A percentile compares a stretch with the other conserved stretches of the same genome.
Conservation (phyloP, 345 rosid species). For the Euphorbia peplus region DNA sequence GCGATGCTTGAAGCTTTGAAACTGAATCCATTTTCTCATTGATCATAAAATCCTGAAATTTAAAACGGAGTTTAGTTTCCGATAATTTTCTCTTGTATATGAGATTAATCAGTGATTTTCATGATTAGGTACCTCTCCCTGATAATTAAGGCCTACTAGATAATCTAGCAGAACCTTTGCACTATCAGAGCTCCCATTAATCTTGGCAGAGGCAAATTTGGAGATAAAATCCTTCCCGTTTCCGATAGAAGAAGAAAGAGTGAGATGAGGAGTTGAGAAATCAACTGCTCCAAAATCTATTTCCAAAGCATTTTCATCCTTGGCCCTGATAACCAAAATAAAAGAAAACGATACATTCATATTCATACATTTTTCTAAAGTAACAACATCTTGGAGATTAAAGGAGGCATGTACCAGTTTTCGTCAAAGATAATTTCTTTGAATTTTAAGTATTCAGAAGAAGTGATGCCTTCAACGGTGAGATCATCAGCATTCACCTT, state of each 20-base stretch:
- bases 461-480: slow-evolving; percentile 50
- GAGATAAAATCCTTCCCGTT: slow-evolving; percentile 66
- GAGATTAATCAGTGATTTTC: neutral
- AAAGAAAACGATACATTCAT: too few relatives aligned
- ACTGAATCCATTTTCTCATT: slow-evolving; percentile 55
- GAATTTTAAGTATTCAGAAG: slow-evolving; percentile 63
- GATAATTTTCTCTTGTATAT: neutral
- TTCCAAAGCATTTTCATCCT: slow-evolving; percentile 72
- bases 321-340: slow-evolving; percentile 54
- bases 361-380: too few relatives aligned
- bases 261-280: slow-evolving; percentile 56
- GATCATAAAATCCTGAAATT: slow-evolving; percentile 64
- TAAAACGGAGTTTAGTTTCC: neutral
- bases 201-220: slow-evolving; percentile 58
- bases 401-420: slow-evolving; percentile 47
- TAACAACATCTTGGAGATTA: neutral
- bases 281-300: slow-evolving; percentile 84
- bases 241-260: slow-evolving; percentile 76
- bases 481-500: slow-evolving; percentile 64
- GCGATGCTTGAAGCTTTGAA: slow-evolving; percentile 58
- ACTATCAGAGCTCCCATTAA: slow-evolving; percentile 33
- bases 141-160: slow-evolving; percentile 56
- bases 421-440: slow-evolving; percentile 75
- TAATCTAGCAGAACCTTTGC: slow-evolving; percentile 55
- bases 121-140: slow-evolving; percentile 57